These are phyloP conservation scores for Zelopaecilomyces penicillatus DNA, from an alignment of 2,329 filamentous ascomycete genomes.

Conservation along the genomic window DNA sequence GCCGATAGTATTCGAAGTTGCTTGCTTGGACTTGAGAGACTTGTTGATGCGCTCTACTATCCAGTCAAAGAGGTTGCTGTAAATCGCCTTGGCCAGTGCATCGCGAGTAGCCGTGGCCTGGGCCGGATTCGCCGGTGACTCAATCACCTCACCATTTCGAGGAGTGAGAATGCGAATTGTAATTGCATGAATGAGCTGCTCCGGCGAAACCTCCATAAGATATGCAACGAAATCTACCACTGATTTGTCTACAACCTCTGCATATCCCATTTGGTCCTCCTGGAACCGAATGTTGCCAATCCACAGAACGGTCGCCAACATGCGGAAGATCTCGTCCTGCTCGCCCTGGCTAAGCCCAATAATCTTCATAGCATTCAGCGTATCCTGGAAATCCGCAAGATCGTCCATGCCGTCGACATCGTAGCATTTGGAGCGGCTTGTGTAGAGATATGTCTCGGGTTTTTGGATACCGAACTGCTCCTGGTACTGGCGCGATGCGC, in stretches of 20 bases:
- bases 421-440: slow-evolving; percentile 87
- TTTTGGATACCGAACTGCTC: slow-evolving; percentile 85
- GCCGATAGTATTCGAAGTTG: slow-evolving; percentile 76
- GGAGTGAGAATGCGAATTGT: slow-evolving; percentile 78
- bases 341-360: slow-evolving; percentile 84
- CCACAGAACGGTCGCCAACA: slow-evolving; percentile 88
- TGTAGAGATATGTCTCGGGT: slow-evolving; percentile 89
- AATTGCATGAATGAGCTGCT: slow-evolving; percentile 74
- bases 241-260: slow-evolving; percentile 76
- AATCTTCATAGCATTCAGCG: slow-evolving; percentile 85
- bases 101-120: slow-evolving; percentile 84
- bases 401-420: slow-evolving; percentile 95
- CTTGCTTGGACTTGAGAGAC: slow-evolving; percentile 70
- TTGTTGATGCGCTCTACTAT: slow-evolving; percentile 89
- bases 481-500: slow-evolving; percentile 77
- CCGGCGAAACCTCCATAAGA: slow-evolving; percentile 76
- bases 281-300: slow-evolving; percentile 86
- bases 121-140: slow-evolving; percentile 73
- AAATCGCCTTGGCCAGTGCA: slow-evolving; percentile 89
- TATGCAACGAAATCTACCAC: slow-evolving; percentile 94
- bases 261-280: slow-evolving; percentile 85
- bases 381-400: slow-evolving; percentile 78
- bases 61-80: slow-evolving; percentile 97
- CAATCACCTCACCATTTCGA: slow-evolving; percentile 56
- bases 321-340: slow-evolving; percentile 94